A percentile compares a stretch with the other conserved stretches of the same genome.
Evolutionary conservation across 1,139 yeast genomes (phyloP).

Genomic region (Protomyces inouyei): DNA sequence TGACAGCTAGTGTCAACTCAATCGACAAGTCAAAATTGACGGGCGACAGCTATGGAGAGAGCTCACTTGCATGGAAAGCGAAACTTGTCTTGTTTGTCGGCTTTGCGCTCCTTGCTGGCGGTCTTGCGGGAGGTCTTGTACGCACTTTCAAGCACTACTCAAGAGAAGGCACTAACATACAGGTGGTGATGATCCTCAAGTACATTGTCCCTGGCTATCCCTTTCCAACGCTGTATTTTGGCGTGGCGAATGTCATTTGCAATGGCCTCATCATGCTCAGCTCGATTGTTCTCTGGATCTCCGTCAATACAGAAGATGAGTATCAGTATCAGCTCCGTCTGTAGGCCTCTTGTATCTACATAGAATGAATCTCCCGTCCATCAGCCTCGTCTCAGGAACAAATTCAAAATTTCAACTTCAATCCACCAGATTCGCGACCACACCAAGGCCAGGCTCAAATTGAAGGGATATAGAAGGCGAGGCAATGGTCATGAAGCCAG

Average conservation of each 20-base stretch:
- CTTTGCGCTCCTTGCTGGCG: conserved; percentile 87
- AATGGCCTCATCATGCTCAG: conserved; percentile 69
- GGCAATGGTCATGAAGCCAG: not conserved
- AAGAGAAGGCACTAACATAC: not conserved
- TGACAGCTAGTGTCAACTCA: conserved; percentile 54
- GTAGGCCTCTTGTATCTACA: not conserved
- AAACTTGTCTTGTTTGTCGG: conserved; percentile 85
- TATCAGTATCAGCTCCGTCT: conserved; percentile 26
- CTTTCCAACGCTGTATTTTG: conserved; percentile 93
- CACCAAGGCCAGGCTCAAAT: too few relatives aligned
- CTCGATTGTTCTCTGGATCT: conserved; percentile 25
- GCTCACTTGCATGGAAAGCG: conserved; percentile 81
- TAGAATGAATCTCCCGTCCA: not conserved
- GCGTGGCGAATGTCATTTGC: conserved; percentile 77
- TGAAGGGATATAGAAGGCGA: too few relatives aligned
- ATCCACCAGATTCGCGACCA: too few relatives aligned
- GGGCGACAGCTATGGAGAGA: conserved; percentile 50
- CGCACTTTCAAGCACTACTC: not conserved
- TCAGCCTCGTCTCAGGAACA: too few relatives aligned
- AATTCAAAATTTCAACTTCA: too few relatives aligned
- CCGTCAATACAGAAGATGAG: conserved; percentile 27
- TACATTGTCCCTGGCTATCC: conserved; percentile 71
- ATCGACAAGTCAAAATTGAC: conserved; percentile 76
- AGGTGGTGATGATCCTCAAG: conserved; percentile 66
- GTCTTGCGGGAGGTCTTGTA: conserved; percentile 85